Conservation (phyloP, 1,139 yeast species). For the Arxiozyma heterogenica region DNA sequence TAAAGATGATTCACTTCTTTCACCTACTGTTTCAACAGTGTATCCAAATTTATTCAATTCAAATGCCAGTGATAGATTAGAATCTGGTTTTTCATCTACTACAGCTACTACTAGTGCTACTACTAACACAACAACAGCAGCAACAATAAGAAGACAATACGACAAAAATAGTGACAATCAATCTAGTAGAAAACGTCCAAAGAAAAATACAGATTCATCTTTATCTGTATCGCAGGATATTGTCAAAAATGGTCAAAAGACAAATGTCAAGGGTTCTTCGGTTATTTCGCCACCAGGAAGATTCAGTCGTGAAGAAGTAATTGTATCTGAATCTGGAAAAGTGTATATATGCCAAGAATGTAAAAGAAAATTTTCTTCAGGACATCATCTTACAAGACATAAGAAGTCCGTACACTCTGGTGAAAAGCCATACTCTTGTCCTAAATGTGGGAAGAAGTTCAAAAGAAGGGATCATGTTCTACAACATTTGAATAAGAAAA, state of each 20-base stretch:
- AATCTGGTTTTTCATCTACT: neutral
- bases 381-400: slow-evolving; percentile 32
- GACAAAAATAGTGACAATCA: neutral
- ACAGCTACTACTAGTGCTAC: too few relatives aligned
- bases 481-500: slow-evolving; percentile 31
- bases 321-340: slow-evolving; percentile 29
- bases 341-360: slow-evolving; percentile 31
- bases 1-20: neutral
- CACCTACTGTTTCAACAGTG: neutral
- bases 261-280: slow-evolving; percentile 4
- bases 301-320: slow-evolving; percentile 26
- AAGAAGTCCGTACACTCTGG: slow-evolving; percentile 33
- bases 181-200: slow-evolving; percentile 2
- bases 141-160: too few relatives aligned
- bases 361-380: slow-evolving; percentile 31
- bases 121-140: too few relatives aligned
- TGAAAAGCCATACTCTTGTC: slow-evolving; percentile 32
- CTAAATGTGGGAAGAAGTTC: slow-evolving; percentile 32
- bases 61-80: neutral
- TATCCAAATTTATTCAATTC: neutral
- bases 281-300: slow-evolving; percentile 15
- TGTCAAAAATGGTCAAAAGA: neutral
- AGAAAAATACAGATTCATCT: neutral
- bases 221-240: neutral
- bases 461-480: slow-evolving; percentile 33